These are phyloP conservation scores for Caryopteris hybrid DNA, from an alignment of 305 asterid genomes.

Conservation along the genomic window DNA sequence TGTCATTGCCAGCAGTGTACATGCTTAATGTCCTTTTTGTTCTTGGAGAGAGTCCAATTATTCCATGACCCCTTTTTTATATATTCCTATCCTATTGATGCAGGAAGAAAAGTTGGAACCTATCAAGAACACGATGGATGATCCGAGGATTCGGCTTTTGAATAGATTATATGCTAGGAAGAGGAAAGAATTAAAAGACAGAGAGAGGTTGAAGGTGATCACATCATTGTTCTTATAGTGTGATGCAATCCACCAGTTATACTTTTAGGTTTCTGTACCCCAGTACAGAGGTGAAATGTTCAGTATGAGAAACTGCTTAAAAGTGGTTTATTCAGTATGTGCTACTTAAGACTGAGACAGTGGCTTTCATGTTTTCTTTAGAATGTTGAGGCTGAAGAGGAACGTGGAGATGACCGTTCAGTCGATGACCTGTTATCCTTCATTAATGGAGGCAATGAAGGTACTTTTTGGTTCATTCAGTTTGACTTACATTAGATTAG, in stretches of 20 bases:
- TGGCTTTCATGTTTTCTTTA: conserved; percentile 31
- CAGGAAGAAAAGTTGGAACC: conserved; percentile 99
- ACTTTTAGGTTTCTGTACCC: conserved; percentile 18
- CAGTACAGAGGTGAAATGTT: conserved; percentile 8
- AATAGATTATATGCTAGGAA: conserved; percentile 92
- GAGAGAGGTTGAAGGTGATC: conserved; percentile 72
- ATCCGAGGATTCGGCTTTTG: conserved; percentile 89
- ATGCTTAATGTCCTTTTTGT: conserved; percentile 41
- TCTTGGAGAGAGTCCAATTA: conserved; percentile 13
- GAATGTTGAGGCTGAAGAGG: conserved; percentile 83
- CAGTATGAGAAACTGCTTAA: conserved; percentile 22
- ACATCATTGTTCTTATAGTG: conserved; percentile 8
- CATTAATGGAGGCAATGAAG: conserved; percentile 78
- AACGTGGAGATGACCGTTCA: conserved; percentile 81
- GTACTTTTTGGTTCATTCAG: conserved; percentile 28
- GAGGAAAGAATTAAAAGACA: conserved; percentile 88
- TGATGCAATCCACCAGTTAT: conserved; percentile 10
- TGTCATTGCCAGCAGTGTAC: conserved; percentile 59
- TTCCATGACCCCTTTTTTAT: conserved; percentile 20
- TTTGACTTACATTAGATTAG: neutral
- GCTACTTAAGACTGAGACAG: conserved; percentile 32
- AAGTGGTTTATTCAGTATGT: conserved; percentile 17
- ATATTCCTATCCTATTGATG: conserved; percentile 21
- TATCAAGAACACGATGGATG: conserved; percentile 82
- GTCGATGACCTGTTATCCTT: conserved; percentile 92